A percentile compares a stretch with the other conserved stretches of the same genome.
phyloP scores from a whole-genome alignment of 2,329 filamentous ascomycete genomes.

The Paecilomyces niveus region DNA sequence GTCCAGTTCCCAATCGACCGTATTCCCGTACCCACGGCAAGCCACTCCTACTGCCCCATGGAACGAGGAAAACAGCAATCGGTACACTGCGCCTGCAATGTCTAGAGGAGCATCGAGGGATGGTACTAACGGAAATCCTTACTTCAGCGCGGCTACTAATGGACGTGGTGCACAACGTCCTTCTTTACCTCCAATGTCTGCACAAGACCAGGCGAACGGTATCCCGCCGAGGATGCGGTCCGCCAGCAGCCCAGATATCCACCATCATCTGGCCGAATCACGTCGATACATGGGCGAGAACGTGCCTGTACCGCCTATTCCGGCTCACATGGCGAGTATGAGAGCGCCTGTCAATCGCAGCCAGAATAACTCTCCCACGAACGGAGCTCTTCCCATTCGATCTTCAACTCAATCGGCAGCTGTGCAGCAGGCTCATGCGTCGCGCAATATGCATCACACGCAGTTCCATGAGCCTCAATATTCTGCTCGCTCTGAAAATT shows the following conservation, averaged over 20 bases:
- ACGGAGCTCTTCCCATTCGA: slow-evolving; percentile 59
- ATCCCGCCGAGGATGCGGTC: slow-evolving; percentile 71
- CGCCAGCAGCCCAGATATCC: slow-evolving; percentile 92
- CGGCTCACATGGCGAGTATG: slow-evolving; percentile 58
- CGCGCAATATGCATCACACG: slow-evolving; percentile 38
- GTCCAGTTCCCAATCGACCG: slow-evolving; percentile 44
- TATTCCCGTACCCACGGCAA: slow-evolving; percentile 75
- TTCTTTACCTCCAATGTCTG: slow-evolving; percentile 67
- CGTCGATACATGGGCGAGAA: slow-evolving; percentile 45
- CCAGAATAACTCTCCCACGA: slow-evolving; percentile 70
- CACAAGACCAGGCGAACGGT: slow-evolving; percentile 44
- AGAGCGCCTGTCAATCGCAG: slow-evolving; percentile 62
- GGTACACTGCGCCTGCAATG: slow-evolving; percentile 84
- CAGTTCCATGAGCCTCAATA: slow-evolving; percentile 35
- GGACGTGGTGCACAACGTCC: slow-evolving; percentile 57
- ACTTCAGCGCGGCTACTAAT: slow-evolving; percentile 56
- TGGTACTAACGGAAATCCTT: slow-evolving; percentile 58
- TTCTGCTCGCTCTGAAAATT: slow-evolving; percentile 22
- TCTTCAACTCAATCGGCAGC: slow-evolving; percentile 66
- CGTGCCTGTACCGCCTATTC: slow-evolving; percentile 71
- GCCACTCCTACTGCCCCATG: slow-evolving; percentile 60
- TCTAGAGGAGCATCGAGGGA: slow-evolving; percentile 74
- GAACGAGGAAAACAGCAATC: slow-evolving; percentile 62
- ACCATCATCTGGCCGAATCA: slow-evolving; percentile 52
- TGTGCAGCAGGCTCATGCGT: slow-evolving; percentile 49